Base-by-base conservation (phyloP, 176 grass and related monocot genomes). In the Carex pumila region DNA sequence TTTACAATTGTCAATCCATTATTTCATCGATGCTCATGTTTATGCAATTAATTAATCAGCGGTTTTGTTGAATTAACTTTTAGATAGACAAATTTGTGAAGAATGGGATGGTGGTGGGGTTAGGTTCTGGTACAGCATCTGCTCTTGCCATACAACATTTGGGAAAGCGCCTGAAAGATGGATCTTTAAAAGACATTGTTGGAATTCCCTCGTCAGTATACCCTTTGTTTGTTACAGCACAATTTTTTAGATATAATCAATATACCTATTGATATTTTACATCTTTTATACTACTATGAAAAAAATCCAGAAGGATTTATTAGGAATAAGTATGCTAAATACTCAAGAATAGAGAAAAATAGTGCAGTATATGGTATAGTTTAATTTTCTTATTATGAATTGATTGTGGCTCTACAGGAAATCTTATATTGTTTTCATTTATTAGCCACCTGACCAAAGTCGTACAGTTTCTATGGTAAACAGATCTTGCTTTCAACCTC, bases 41-140 rank as follows among this genome's bases (percentile, higher is more conserved):
- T 59, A 6, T 37, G 5, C 6, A 45, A 25, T 75, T 50, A 45
- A 25, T 75, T 50, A 29, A 29, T 52, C 2, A 22, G 5, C 0
- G 30, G 43, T 22, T 71, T 80, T 15, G 43, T 37, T 18, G 9
- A 12, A 31, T n/a, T 12, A n/a, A 61, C 17, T 77, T 63, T 15
- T 85, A 97, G 95, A 90, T 97, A 71, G 92, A 97, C 87, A 91
- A 34, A 80, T 93, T 89, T 61, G 95, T 97, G 87, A 79, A 70
- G 66, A 97, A 83, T 83, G 90, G 92, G 15, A 97, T 94, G 95
- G 89, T 92, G 77, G 90, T 97, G 6, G 92, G 92, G 56, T 87
- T 97, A 0, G 92, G 92, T 30, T 92, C 95, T 31, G 95, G 95
- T 60, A 82, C 80, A 14, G 94, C 89, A 32, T 97, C 95, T 1